Evolutionary conservation across 2,329 filamentous ascomycete species (phyloP), one percentile per base, ranked within the genome.

Genomic region (Alternaria incomplexa): DNA sequence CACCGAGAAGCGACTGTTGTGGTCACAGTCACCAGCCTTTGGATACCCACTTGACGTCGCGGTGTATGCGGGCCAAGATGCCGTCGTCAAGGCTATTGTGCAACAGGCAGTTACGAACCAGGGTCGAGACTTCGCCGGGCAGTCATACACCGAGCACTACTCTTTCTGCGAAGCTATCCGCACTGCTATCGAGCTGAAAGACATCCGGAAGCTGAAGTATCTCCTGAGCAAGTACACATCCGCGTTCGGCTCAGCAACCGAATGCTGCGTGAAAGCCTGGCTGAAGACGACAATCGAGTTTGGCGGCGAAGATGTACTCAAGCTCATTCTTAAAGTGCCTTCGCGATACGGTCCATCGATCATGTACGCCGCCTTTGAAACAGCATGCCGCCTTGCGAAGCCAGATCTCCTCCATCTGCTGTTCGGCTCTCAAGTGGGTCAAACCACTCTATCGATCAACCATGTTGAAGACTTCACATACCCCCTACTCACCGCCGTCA

Each of bases 31-130:
- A 26, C 15, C 6, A 7, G 40, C 36, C 8, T 55, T 55, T 12
- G 52, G 52, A 11, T 55, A 30, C 17, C 52, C 52, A 36, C 23
- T 55, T n/a, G 52, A 20, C 9, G 23, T 5, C 2, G 52, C 52
- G 8, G 36, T 44, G 12, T 55, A 55, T 23, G 52, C 36, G 15
- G 7, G 36, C 5, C 36, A 55, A 4, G 10, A 28, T 5, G 20
- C 6, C 6, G n/a, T 12, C 9, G n/a, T 5, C 17, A 55, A 45
- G 36, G 8, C 36, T 0, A 5, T 55, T 0, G 23, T 23, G 2
- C 7, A 45, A 15, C 52, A 55, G 3, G 52, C 52, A 5, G 0
- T 55, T 12, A 55, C 36, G 2, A 5, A 12, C 5, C 15, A 45
- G 17, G 0, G 15, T 13, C 3, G 12, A 25, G 12, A 15, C 11